Evolutionary conservation across 768 basidiomycete species (phyloP).

Genomic region (Panellus pusillus): DNA sequence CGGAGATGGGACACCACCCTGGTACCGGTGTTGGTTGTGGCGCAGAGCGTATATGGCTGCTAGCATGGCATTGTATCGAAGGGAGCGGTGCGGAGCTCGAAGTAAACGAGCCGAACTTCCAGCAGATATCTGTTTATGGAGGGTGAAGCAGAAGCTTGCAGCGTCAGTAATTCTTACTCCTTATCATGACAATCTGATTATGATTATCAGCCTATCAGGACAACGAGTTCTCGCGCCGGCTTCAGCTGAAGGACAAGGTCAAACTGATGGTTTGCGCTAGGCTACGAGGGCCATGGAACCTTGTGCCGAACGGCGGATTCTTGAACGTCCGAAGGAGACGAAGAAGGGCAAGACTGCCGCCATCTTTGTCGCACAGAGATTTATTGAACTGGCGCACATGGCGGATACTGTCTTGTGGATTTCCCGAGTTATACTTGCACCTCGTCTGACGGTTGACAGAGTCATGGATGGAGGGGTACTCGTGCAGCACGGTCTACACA

Average conservation of each 20-base stretch:
- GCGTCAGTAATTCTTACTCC: constrained; percentile 37
- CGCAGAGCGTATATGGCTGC: constrained; percentile 30
- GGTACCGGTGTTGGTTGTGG: constrained; percentile 29
- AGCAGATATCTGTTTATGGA: constrained; percentile 36
- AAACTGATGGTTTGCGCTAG: constrained; percentile 55
- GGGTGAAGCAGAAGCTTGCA: constrained; percentile 49
- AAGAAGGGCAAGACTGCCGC: constrained; percentile 53
- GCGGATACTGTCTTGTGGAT: constrained; percentile 56
- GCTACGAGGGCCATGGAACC: constrained; percentile 60
- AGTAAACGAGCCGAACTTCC: constrained; percentile 27
- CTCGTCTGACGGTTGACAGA: constrained; percentile 24
- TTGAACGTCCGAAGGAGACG: constrained; percentile 36
- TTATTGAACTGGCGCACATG: constrained; percentile 46
- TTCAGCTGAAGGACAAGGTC: constrained; percentile 42
- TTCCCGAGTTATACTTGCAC: not conserved
- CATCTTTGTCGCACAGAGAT: constrained; percentile 58
- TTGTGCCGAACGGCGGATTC: constrained; percentile 49
- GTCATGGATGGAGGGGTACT: constrained; percentile 46
- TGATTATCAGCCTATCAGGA: constrained; percentile 1
- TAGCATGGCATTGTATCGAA: constrained; percentile 28
- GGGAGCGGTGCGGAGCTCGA: constrained; percentile 34
- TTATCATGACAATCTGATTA: not conserved
- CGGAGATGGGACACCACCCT: constrained; percentile 40
- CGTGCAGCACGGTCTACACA: constrained; percentile 43
- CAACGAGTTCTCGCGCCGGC: constrained; percentile 42